These are phyloP conservation scores for Dendryphion nanum DNA, from an alignment of 2,329 filamentous ascomycete genomes.

Conservation along the genomic window DNA sequence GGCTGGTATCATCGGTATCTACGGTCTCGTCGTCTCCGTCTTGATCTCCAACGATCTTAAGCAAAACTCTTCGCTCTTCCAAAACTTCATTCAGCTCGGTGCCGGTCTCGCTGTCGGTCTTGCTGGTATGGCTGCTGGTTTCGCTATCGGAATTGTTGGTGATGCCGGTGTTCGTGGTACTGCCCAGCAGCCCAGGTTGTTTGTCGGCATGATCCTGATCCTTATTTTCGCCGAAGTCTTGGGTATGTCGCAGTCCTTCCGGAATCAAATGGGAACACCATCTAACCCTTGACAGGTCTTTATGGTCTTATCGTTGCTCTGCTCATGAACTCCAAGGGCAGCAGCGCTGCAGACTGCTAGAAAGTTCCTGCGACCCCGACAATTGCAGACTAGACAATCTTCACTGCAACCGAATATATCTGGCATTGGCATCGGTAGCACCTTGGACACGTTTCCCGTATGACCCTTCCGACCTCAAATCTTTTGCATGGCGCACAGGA, in stretches of 20 bases:
- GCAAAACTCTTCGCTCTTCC: constrained; percentile 48
- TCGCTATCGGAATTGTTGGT: constrained; percentile 63
- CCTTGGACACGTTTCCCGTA: constrained; percentile 13
- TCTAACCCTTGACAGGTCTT: constrained; percentile 63
- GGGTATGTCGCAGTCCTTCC: constrained; percentile 60
- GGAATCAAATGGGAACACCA: neutral
- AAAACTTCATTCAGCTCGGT: constrained; percentile 54
- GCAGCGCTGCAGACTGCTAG: constrained; percentile 18
- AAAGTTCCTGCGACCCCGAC: constrained; percentile 6
- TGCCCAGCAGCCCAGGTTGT: constrained; percentile 79
- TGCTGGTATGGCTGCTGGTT: constrained; percentile 89
- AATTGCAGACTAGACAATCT: constrained; percentile 31
- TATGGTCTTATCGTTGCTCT: constrained; percentile 98
- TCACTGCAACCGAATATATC: constrained; percentile 21
- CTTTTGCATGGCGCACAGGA: constrained; percentile 25
- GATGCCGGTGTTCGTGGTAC: constrained; percentile 86
- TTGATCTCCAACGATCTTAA: constrained; percentile 54
- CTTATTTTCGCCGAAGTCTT: constrained; percentile 99
- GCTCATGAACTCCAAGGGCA: constrained; percentile 95
- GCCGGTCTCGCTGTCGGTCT: constrained; percentile 64
- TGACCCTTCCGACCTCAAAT: constrained; percentile 5
- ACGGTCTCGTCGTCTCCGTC: constrained; percentile 55
- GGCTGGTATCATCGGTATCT: constrained; percentile 99
- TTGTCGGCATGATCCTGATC: constrained; percentile 98
- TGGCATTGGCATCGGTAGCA: constrained; percentile 19